Evolutionary conservation across 805 yeast genomes (phyloP).

Genomic region (Starmera amethionina): DNA sequence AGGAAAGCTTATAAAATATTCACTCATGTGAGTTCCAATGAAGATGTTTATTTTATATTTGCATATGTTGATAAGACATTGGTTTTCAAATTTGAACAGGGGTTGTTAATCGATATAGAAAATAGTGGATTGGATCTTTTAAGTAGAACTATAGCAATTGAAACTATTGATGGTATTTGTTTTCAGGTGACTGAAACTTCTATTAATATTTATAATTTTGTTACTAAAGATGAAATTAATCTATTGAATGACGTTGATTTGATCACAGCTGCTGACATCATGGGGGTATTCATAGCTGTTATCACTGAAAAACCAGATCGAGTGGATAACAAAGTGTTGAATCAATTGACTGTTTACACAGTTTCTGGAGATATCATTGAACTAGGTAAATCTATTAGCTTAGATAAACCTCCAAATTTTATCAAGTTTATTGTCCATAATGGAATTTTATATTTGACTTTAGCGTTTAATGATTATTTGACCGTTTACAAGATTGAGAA

Average conservation of each 20-base stretch:
- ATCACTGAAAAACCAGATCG: conserved; percentile 2
- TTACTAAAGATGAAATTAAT: conserved; percentile 1
- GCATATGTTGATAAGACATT: conserved; percentile 29
- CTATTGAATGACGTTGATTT: conserved; percentile 3
- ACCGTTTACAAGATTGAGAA: conserved; percentile 2
- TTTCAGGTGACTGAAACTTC: conserved; percentile 16
- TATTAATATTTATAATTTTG: conserved; percentile 12
- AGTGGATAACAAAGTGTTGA: neutral
- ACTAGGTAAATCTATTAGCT: conserved; percentile 1
- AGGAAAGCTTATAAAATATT: conserved; percentile 10
- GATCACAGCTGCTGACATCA: conserved; percentile 11
- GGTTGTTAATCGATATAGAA: conserved; percentile 17
- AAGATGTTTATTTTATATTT: conserved; percentile 21
- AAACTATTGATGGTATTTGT: conserved; percentile 10
- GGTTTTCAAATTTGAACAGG: conserved; percentile 23
- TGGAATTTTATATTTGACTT: conserved; percentile 2
- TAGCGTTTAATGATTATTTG: conserved; percentile 3
- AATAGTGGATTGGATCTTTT: conserved; percentile 12
- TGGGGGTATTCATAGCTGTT: conserved; percentile 6
- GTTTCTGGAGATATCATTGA: conserved; percentile 5
- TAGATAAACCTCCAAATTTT: conserved; percentile 7
- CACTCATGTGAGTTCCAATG: conserved; percentile 8
- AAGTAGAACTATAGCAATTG: conserved; percentile 7
- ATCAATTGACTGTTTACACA: conserved; percentile 2
- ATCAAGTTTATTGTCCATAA: conserved; percentile 9